Percentiles rank a stretch among this genome's conserved stretches.
Evolutionary conservation across 495 filamentous ascomycete genomes (phyloP).

Genomic region (Penicillium canescens): DNA sequence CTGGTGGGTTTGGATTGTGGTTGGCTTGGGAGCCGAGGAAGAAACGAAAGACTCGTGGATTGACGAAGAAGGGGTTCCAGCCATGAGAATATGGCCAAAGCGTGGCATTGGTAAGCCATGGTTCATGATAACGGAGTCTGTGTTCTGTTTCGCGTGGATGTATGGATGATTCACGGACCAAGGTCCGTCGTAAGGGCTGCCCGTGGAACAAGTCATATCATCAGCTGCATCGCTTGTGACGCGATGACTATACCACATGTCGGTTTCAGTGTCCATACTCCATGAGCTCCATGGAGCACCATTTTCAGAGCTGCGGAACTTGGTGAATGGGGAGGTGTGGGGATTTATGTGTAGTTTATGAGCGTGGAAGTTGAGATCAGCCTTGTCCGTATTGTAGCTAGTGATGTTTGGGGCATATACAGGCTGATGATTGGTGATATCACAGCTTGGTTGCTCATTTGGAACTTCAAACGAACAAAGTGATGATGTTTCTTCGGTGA

Average conservation of each 20-base stretch:
- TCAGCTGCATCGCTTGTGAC: background rate
- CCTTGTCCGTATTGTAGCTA: background rate
- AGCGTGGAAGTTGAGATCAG: background rate
- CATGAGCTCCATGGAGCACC: background rate
- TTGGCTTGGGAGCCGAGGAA: background rate
- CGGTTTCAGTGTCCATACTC: no score
- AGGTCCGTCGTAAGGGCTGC: background rate
- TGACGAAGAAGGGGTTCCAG: no score
- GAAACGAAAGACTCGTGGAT: background rate
- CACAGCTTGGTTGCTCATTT: background rate
- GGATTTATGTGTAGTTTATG: background rate
- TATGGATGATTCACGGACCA: background rate
- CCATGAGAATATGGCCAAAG: background rate
- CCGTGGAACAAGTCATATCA: background rate
- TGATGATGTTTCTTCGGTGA: slow-evolving; percentile 4
- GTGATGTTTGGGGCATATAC: background rate
- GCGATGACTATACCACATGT: background rate
- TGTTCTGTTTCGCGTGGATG: background rate
- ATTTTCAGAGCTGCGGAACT: background rate
- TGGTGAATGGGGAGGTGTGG: background rate
- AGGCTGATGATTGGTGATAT: no score
- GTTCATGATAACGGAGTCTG: no score
- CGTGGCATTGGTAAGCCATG: background rate
- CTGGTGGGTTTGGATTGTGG: background rate
- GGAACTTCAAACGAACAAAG: slow-evolving; percentile 7